phyloP scores from a whole-genome alignment of 2,329 filamentous ascomycete species.

The Sporothrix euskadiensis region DNA sequence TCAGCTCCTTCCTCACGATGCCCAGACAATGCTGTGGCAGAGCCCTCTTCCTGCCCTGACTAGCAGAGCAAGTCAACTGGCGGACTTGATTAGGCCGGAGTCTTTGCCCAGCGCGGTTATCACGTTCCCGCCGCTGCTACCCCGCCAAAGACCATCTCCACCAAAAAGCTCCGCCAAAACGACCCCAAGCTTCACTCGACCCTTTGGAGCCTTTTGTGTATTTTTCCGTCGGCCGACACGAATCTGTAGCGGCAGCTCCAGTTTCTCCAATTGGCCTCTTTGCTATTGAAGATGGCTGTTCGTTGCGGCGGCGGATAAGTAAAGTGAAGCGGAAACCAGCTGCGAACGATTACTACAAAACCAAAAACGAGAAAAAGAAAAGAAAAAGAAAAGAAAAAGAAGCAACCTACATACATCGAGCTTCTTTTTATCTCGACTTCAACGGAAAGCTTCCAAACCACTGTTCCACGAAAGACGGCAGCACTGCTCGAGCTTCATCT shows the following conservation, averaged over 20 bases:
- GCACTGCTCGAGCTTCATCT: neutral
- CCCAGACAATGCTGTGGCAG: neutral
- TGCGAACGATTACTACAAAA: neutral
- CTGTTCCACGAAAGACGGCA: neutral
- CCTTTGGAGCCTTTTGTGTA: neutral
- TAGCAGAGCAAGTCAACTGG: conserved; percentile 18
- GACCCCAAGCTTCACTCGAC: neutral
- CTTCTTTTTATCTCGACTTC: neutral
- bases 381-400: too few relatives aligned
- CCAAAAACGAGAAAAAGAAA: neutral
- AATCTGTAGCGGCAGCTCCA: neutral
- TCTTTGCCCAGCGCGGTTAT: neutral
- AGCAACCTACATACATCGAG: neutral
- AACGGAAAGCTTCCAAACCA: neutral
- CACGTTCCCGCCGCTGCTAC: neutral
- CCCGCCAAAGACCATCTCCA: conserved; percentile 14
- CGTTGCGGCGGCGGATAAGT: neutral
- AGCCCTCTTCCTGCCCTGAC: conserved; percentile 5
- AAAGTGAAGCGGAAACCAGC: neutral
- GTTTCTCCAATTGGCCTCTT: conserved; percentile 23
- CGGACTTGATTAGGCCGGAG: conserved; percentile 25
- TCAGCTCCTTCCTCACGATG: neutral
- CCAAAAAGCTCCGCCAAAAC: conserved; percentile 14
- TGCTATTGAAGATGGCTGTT: neutral
- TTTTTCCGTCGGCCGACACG: conserved; percentile 21